Percentiles rank a stretch among this genome's conserved stretches.
Evolutionary conservation across 1,284 basidiomycete genomes (phyloP).

Genomic region (Papiliotrema laurentii): DNA sequence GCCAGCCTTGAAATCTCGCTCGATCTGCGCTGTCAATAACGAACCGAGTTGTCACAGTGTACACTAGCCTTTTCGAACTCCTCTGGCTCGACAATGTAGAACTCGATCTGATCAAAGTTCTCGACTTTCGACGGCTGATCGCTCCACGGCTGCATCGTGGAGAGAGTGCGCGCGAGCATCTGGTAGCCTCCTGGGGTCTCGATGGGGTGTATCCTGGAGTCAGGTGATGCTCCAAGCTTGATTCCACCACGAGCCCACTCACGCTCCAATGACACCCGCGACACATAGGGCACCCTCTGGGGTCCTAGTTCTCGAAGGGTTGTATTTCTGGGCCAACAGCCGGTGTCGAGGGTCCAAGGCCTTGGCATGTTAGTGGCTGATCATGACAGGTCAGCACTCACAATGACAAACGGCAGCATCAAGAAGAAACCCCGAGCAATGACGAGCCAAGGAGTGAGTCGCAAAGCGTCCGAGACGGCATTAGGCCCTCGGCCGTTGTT

Average conservation of each 20-base stretch:
- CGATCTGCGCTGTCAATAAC: slow-evolving; percentile 43
- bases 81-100: slow-evolving; percentile 29
- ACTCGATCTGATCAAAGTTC: slow-evolving; percentile 61
- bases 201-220: slow-evolving; percentile 57
- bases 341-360: slow-evolving; percentile 10
- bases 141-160: slow-evolving; percentile 27
- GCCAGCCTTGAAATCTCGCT: background rate
- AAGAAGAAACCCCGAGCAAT: slow-evolving; percentile 8
- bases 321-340: slow-evolving; percentile 47
- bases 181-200: slow-evolving; percentile 65
- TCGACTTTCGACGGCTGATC: slow-evolving; percentile 59
- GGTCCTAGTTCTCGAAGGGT: slow-evolving; percentile 45
- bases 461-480: background rate
- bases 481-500: slow-evolving; percentile 53
- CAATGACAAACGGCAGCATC: slow-evolving; percentile 35
- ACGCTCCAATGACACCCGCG: slow-evolving; percentile 24
- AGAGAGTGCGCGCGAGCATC: slow-evolving; percentile 51
- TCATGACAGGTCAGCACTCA: background rate
- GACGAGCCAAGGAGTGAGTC: background rate
- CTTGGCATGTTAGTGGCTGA: background rate
- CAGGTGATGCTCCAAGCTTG: no score
- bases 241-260: no score
- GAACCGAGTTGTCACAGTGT: slow-evolving; percentile 53
- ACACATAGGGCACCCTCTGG: slow-evolving; percentile 56
- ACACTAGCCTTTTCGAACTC: slow-evolving; percentile 54